A percentile compares a stretch with the other conserved stretches of the same genome.
These are phyloP conservation scores for Ceratocystis variospora DNA, from an alignment of 2,329 filamentous ascomycete species.

Conservation along the genomic window DNA sequence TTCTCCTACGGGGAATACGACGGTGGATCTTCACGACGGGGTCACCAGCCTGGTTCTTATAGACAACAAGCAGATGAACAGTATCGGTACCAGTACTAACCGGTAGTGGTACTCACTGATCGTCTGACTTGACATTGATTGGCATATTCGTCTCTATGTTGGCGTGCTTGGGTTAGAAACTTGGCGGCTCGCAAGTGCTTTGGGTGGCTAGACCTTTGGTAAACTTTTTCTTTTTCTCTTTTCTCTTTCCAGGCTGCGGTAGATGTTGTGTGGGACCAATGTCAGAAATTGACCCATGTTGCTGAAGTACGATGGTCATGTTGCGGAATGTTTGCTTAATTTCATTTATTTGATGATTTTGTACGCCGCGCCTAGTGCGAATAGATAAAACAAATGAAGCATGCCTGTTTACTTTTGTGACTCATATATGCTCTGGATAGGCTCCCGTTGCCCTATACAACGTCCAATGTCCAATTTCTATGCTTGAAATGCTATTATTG, in stretches of 20 bases:
- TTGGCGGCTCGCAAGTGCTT: not conserved
- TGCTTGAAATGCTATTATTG: too few relatives aligned
- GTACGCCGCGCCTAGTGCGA: not conserved
- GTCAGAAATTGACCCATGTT: not conserved
- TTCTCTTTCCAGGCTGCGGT: not conserved
- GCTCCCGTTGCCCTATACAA: too few relatives aligned
- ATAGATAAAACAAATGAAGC: too few relatives aligned
- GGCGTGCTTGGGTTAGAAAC: not conserved
- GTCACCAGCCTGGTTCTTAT: slow-evolving; percentile 2
- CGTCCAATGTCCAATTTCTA: too few relatives aligned
- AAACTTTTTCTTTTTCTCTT: not conserved
- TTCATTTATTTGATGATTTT: not conserved
- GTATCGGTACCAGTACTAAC: slow-evolving; percentile 15
- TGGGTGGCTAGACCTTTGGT: not conserved
- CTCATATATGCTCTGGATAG: too few relatives aligned
- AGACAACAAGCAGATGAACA: slow-evolving; percentile 15
- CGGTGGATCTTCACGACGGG: slow-evolving; percentile 6
- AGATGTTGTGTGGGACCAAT: not conserved
- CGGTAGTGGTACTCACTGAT: not conserved
- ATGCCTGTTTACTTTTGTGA: not conserved
- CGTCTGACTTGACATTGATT: not conserved
- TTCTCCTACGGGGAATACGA: slow-evolving; percentile 30
- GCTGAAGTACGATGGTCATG: not conserved
- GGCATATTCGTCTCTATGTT: not conserved
- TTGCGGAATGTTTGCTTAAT: not conserved